A percentile compares a stretch with the other conserved stretches of the same genome.
These are phyloP conservation scores for Hymenoscyphus albidus DNA, from an alignment of 2,329 filamentous ascomycete species.

Conservation along the genomic window DNA sequence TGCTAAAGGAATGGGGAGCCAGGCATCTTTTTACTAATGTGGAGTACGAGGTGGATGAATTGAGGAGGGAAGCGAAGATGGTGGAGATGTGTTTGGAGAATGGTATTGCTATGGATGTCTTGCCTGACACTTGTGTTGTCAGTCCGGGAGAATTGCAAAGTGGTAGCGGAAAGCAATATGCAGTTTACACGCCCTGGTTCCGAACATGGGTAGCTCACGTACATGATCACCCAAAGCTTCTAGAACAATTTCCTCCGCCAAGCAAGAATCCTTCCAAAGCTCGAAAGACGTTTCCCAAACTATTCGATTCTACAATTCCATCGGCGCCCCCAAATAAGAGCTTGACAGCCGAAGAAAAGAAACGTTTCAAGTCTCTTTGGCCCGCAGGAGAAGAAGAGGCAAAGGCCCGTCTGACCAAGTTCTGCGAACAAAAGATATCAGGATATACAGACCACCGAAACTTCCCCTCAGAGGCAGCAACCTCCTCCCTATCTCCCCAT, in stretches of 20 bases:
- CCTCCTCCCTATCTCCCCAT: conserved; percentile 69
- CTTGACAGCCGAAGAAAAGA: conserved; percentile 55
- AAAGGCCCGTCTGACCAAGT: conserved; percentile 57
- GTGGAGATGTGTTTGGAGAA: conserved; percentile 57
- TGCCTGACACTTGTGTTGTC: conserved; percentile 81
- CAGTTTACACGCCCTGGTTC: conserved; percentile 83
- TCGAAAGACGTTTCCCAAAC: conserved; percentile 43
- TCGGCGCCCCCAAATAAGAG: conserved; percentile 59
- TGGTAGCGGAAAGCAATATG: conserved; percentile 72
- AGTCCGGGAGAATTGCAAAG: conserved; percentile 65
- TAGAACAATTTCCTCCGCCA: conserved; percentile 59
- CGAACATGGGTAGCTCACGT: conserved; percentile 70
- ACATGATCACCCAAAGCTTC: conserved; percentile 62
- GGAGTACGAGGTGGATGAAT: conserved; percentile 89
- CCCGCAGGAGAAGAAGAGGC: conserved; percentile 76
- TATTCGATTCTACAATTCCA: conserved; percentile 62
- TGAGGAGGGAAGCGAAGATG: conserved; percentile 70
- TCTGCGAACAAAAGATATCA: conserved; percentile 60
- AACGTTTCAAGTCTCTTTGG: conserved; percentile 58
- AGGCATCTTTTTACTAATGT: conserved; percentile 77
- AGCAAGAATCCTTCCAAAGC: conserved; percentile 47
- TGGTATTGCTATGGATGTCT: conserved; percentile 64
- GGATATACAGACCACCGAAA: conserved; percentile 64
- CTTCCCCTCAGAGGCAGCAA: conserved; percentile 57
- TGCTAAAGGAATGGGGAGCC: conserved; percentile 68